These are phyloP conservation scores for Nakaseomyces delphensis DNA, from an alignment of 1,139 yeast genomes.

Conservation along the genomic window DNA sequence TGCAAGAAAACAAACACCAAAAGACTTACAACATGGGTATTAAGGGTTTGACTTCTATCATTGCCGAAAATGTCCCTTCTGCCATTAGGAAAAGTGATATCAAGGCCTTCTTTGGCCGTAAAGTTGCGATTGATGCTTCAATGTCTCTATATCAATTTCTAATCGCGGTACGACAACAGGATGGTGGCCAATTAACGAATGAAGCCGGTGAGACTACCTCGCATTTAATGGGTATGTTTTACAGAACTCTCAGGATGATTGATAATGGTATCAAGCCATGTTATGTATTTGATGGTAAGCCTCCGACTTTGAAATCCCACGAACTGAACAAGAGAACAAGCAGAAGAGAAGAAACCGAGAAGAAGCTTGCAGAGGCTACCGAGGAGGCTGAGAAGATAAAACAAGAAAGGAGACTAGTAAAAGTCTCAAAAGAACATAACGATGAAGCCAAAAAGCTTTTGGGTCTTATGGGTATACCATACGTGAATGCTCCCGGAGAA, in stretches of 20 bases:
- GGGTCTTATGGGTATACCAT: conserved; percentile 90
- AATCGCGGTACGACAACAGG: conserved; percentile 92
- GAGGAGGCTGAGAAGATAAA: conserved; percentile 63
- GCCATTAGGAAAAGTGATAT: conserved; percentile 74
- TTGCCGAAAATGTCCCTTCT: conserved; percentile 80
- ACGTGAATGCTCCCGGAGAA: conserved; percentile 89
- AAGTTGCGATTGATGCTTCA: conserved; percentile 79
- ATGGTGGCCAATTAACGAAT: conserved; percentile 86
- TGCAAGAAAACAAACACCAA: not conserved
- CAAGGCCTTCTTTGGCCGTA: conserved; percentile 81
- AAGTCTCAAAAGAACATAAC: conserved; percentile 81
- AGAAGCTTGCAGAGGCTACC: conserved; percentile 39
- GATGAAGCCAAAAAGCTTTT: conserved; percentile 83
- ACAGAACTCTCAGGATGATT: conserved; percentile 79
- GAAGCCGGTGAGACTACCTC: conserved; percentile 92
- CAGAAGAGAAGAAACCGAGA: conserved; percentile 75
- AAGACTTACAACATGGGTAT: conserved; percentile 52
- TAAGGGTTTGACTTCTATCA: conserved; percentile 50
- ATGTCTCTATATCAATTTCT: conserved; percentile 93
- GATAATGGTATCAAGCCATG: conserved; percentile 92
- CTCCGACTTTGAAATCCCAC: conserved; percentile 77
- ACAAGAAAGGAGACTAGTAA: conserved; percentile 82
- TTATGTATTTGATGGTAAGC: conserved; percentile 94
- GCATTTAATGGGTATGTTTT: conserved; percentile 92
- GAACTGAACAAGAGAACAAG: conserved; percentile 81